Evolutionary conservation across 495 filamentous ascomycete species (phyloP).

Genomic region (Xylaria palmicola): DNA sequence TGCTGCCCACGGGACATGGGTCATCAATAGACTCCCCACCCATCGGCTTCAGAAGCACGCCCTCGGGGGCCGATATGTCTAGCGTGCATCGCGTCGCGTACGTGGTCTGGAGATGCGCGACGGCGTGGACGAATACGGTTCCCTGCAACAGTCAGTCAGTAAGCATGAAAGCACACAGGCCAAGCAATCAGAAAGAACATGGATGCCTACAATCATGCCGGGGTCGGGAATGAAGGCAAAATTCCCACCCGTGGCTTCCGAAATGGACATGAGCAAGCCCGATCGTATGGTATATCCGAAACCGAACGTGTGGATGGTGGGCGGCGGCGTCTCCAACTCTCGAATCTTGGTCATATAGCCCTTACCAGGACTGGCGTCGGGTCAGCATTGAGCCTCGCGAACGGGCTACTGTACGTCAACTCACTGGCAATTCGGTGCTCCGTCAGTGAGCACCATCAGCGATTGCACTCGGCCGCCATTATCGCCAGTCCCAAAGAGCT

Average conservation of each 20-base stretch:
- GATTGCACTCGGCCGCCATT: slow-evolving; percentile 34
- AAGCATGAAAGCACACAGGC: neutral
- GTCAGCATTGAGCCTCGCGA: too few relatives aligned
- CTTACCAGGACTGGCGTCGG: slow-evolving; percentile 9
- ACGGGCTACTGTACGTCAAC: too few relatives aligned
- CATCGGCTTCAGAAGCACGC: slow-evolving; percentile 33
- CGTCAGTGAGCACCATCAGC: slow-evolving; percentile 49
- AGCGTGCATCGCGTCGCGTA: slow-evolving; percentile 38
- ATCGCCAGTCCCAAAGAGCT: slow-evolving; percentile 27
- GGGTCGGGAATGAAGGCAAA: slow-evolving; percentile 50
- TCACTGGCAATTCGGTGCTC: slow-evolving; percentile 43
- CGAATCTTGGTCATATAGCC: slow-evolving; percentile 43
- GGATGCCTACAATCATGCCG: slow-evolving; percentile 43
- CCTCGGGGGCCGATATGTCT: slow-evolving; percentile 31
- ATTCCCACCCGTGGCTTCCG: slow-evolving; percentile 43
- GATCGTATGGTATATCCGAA: slow-evolving; percentile 43
- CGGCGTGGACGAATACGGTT: slow-evolving; percentile 47
- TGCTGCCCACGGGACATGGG: neutral
- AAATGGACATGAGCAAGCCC: slow-evolving; percentile 45
- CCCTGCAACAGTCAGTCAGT: slow-evolving; percentile 25
- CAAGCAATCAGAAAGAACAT: neutral
- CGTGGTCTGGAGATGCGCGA: slow-evolving; percentile 48
- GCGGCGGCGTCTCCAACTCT: slow-evolving; percentile 24
- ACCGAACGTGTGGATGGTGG: slow-evolving; percentile 48
- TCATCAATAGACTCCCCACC: slow-evolving; percentile 31